Evolutionary conservation across 352 stramenopile genomes (phyloP), one percentile per base, ranked within the genome.

Genomic region (Phytophthora capsici): DNA sequence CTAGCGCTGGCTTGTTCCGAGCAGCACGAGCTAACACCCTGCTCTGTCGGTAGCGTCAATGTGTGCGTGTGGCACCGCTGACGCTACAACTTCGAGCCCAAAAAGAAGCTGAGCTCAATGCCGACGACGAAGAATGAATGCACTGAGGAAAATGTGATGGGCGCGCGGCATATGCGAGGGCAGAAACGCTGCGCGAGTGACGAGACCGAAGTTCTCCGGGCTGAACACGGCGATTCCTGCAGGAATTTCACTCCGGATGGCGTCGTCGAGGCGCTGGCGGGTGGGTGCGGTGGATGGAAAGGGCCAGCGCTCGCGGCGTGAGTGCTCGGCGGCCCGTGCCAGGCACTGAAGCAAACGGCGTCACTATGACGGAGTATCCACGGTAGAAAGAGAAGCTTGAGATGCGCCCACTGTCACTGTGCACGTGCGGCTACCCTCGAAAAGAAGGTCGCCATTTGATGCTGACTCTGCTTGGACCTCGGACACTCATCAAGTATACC

Each of bases 131-230:
- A 30, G 22, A 7, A n/a, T n/a, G 13, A 34, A 34, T 14, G 34
- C 13, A 48, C 14, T 47, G n/a, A 48, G 22, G 36, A 57, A n/a
- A 20, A 41, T 41, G 37, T 60, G 37, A 53, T 45, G 53, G 43
- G 53, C 40, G 28, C 10, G 38, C 16, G 9, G 37, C 25, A 20
- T 48, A 9, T 14, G 17, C 8, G 12, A 4, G 52, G 4, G 38
- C 38, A 61, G 40, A 61, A 48, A 43, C 26, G 14, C 36, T 32
- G 20, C 32, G 26, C 32, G 26, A 13, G 30, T 52, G 53, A 61
- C 53, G 53, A 61, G 40, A 19, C 52, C 40, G 19, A 50, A 30
- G 40, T 8, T 14, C 40, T 41, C 20, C 13, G 2, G 5, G 38
- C 6, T 51, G 44, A 51, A 51, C 44, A 37, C 25, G 44, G 9